Evolutionary conservation across 768 basidiomycete species (phyloP), one percentile per base, ranked within the genome.

Genomic region (Coprinopsis marcescibilis): DNA sequence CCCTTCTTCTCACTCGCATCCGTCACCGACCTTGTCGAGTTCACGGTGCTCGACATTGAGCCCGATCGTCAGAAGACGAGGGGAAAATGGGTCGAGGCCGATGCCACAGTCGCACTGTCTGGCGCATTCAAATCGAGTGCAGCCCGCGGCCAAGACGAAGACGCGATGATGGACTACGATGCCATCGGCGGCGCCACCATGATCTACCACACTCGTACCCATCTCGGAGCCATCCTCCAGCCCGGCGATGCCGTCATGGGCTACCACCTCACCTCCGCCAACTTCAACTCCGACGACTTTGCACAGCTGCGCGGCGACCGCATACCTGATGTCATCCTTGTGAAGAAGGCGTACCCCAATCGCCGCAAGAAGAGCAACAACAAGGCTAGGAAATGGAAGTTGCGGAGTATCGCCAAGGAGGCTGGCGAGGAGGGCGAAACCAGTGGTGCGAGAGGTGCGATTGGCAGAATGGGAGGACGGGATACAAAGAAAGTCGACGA

Each of bases 311-410:
- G 77, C 1, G 51, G 69, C 20, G 73, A 76, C 15, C 78, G 85
- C 30, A 73, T 95, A 45, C 96, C 95, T 2, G 93, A 98, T 57
- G 81, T 96, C 52, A 79, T 99, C 26, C 80, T 99, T 13, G 85
- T 96, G 51, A 89, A 89, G 72, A 98, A 99, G 74, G 77, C 89
- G 39, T 98, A 97, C 66, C 95, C 93, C 40, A 89, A 91, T 65
- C 71, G 92, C 26, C 67, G 94, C 49, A 96, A 95, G 76, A 97
- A 96, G 78, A n/a, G 14, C 4, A 30, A 27, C 24, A 81, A 74
- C 58, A 83, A 81, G 65, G 66, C 87, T 4, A 74, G 96, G 41
- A 78, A 70, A 51, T 98, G 95, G 95, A 81, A 82, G 64, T 72
- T 98, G 52, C 76, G 88, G 56, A 92, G 88, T 57, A 97, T 99